Evolutionary conservation across 2,329 filamentous ascomycete genomes (phyloP).

Genomic region (Sporothrix sp.): DNA sequence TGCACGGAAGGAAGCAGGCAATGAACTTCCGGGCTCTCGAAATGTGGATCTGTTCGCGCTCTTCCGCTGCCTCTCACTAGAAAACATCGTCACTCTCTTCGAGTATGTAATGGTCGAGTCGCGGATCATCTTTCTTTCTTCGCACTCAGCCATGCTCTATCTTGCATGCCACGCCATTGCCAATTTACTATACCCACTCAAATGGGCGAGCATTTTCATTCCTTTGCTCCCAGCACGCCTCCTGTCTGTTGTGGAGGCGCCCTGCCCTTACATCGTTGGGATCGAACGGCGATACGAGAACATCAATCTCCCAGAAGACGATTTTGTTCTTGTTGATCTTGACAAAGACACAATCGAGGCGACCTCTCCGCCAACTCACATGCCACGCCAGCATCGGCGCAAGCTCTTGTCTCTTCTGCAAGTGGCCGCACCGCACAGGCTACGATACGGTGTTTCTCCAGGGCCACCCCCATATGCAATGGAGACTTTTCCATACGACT

Average conservation of each 20-base stretch:
- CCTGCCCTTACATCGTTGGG: conserved; percentile 93
- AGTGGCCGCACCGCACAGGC: conserved; percentile 79
- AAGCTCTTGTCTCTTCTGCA: conserved; percentile 86
- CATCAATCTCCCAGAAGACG: conserved; percentile 80
- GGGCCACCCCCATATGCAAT: conserved; percentile 88
- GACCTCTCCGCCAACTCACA: conserved; percentile 61
- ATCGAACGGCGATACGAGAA: conserved; percentile 87
- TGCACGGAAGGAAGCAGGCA: conserved; percentile 66
- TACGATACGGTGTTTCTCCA: conserved; percentile 73
- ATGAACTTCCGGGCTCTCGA: conserved; percentile 85
- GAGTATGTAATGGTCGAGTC: conserved; percentile 91
- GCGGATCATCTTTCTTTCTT: conserved; percentile 90
- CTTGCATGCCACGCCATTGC: conserved; percentile 80
- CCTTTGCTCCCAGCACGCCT: conserved; percentile 80
- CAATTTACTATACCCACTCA: conserved; percentile 78
- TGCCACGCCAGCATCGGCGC: conserved; percentile 80
- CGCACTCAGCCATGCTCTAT: conserved; percentile 92
- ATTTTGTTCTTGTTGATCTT: conserved; percentile 89
- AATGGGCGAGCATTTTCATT: conserved; percentile 92
- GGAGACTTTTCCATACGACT: conserved; percentile 83
- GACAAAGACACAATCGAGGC: conserved; percentile 86
- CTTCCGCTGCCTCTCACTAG: conserved; percentile 80
- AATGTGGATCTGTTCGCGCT: conserved; percentile 88
- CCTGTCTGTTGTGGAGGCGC: conserved; percentile 83
- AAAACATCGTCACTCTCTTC: conserved; percentile 85